Conservation (phyloP, 768 basidiomycete species). For the Rhodotorula graminis region DNA sequence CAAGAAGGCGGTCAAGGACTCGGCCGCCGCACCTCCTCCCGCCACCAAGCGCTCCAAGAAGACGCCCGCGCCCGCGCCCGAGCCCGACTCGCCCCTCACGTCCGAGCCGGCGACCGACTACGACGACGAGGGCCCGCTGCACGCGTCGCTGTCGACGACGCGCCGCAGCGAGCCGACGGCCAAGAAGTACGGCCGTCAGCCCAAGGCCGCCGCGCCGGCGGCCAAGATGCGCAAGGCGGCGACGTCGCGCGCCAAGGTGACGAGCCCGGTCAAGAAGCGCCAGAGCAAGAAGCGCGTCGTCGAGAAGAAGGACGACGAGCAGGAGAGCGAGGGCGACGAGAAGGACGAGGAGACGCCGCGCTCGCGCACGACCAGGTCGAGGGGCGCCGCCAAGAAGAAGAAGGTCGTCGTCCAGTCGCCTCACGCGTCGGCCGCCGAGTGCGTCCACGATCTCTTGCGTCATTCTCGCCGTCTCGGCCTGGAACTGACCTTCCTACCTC, state of each 20-base stretch:
- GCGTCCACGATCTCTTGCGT: not conserved
- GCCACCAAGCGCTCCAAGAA: not conserved
- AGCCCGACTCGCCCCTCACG: not conserved
- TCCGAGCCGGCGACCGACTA: not conserved
- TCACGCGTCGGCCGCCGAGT: not conserved
- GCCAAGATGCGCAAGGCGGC: constrained; percentile 2
- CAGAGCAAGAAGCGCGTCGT: not conserved
- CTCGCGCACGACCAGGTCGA: not conserved
- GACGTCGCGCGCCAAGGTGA: not conserved
- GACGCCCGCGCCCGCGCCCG: not conserved
- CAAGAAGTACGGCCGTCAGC: not conserved
- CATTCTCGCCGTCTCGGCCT: not conserved
- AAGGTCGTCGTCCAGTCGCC: not conserved
- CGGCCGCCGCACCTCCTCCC: not conserved
- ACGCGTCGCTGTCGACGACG: not conserved
- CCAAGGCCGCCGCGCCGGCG: not conserved
- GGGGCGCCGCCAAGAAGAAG: not conserved
- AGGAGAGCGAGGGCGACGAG: not conserved
- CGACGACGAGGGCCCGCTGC: not conserved
- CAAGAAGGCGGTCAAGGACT: not conserved
- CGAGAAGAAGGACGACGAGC: not conserved
- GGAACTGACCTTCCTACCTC: not conserved
- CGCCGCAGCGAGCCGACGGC: not conserved
- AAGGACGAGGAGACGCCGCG: not conserved
- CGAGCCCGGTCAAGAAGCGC: not conserved